These are phyloP conservation scores for Leucosporidium scottii DNA, from an alignment of 768 basidiomycete species.

Conservation along the genomic window DNA sequence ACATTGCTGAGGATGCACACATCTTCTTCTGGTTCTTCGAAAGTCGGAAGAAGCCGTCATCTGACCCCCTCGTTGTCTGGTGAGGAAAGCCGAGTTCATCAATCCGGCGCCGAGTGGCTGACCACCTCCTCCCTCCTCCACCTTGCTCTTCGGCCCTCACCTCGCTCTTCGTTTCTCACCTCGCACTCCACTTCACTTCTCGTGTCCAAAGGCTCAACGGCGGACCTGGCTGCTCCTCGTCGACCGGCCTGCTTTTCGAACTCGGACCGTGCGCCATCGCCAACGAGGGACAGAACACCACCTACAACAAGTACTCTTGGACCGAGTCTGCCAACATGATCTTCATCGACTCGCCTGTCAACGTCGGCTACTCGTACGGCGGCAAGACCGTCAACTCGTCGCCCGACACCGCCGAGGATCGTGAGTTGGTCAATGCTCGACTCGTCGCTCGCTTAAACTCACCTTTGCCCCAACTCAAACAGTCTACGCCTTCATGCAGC, in stretches of 20 bases:
- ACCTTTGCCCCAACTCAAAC: not conserved
- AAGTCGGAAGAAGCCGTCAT: constrained; percentile 60
- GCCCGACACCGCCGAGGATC: constrained; percentile 81
- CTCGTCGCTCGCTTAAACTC: constrained; percentile 35
- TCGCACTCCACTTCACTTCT: not conserved
- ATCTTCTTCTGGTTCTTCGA: constrained; percentile 87
- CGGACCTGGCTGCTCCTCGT: constrained; percentile 39
- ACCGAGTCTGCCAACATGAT: constrained; percentile 50
- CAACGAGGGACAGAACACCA: constrained; percentile 62
- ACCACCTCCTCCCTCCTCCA: no score
- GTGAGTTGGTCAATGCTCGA: constrained; percentile 43
- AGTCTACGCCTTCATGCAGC: constrained; percentile 63
- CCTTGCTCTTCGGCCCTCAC: constrained; percentile 52
- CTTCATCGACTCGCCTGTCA: constrained; percentile 48
- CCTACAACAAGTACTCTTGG: constrained; percentile 75
- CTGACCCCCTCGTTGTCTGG: constrained; percentile 83
- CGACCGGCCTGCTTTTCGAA: constrained; percentile 79
- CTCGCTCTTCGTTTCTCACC: constrained; percentile 38
- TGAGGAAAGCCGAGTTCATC: constrained; percentile 44
- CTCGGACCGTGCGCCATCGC: constrained; percentile 78
- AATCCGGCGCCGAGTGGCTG: no score
- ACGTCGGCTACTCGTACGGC: constrained; percentile 83
- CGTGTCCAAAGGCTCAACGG: constrained; percentile 11
- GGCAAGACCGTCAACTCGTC: constrained; percentile 68
- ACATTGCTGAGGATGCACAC: constrained; percentile 69